Base-by-base conservation (phyloP, 257 asterid genomes). In the Cynanchum wilfordii region DNA sequence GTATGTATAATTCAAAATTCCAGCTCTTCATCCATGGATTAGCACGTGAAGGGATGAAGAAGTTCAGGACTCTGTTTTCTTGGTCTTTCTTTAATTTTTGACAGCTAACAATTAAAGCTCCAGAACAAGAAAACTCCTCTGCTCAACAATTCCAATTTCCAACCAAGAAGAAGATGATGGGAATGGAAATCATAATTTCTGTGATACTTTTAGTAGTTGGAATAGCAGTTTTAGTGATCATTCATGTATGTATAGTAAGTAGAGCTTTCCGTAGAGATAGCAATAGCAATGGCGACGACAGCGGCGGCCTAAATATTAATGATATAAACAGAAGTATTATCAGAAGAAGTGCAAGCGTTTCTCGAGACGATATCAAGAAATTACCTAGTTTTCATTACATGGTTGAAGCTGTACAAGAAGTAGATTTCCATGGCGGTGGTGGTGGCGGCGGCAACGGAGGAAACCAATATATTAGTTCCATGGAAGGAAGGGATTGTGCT, bases 201-300 rank as follows among this genome's bases (percentile, higher is more conserved):
- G 84, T 79, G 82, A 11, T 79, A 2, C 54, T 87, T 38, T 70
- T 89, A 24, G 8, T 83, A 10, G 78, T 80, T 1, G 96, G 88
- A 1, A 74, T 87, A 70, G 80, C 82, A 13, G 59, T 83, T 78
- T 67, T 90, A 62, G 73, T 80, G 0, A 56, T 74, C 17, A 85
- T 90, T 58, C 91, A 89, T 81, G 72, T 85, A 4, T 89, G 94
- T 80, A 85, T 89, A 36, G 90, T 85, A 58, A 82, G 89, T 30
- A 82, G 96, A 76, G 87, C 87, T 29, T 85, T 85, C 54, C 56
- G 87, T 29, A 60, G 72, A 7, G 78, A 50, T 24, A 25, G 20
- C 25, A 51, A 12, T 7, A 54, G 27, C 12, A 64, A 57, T 29
- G 76, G 1, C 45, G 45, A 52, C 25, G 45, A 52, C 36, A 80